phyloP scores from a whole-genome alignment of 2,329 filamentous ascomycete genomes.

The Curvularia sp. region DNA sequence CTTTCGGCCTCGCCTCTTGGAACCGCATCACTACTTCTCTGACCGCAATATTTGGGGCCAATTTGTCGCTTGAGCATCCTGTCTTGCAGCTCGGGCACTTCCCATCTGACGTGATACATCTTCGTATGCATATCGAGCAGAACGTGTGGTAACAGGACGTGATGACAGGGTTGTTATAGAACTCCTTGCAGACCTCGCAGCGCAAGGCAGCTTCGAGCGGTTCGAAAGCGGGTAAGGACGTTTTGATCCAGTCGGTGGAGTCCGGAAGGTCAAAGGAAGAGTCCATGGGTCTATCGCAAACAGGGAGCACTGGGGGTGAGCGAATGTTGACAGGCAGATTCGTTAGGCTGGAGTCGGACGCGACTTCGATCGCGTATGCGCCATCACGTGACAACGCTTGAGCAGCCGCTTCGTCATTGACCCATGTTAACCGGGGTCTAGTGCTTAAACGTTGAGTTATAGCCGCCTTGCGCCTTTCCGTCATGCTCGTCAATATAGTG shows the following conservation, averaged over 20 bases:
- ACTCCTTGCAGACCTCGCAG: constrained; percentile 98
- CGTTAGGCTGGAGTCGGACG: constrained; percentile 13
- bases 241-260: constrained; percentile 84
- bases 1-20: constrained; percentile 65
- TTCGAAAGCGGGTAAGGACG: constrained; percentile 70
- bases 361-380: constrained; percentile 24
- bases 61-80: constrained; percentile 80
- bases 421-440: neutral
- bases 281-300: constrained; percentile 36
- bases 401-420: constrained; percentile 19
- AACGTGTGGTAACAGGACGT: constrained; percentile 96
- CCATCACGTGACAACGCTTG: constrained; percentile 25
- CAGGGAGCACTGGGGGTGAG: constrained; percentile 14
- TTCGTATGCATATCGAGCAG: constrained; percentile 92
- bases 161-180: constrained; percentile 92
- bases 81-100: constrained; percentile 86
- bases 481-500: neutral
- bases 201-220: constrained; percentile 84
- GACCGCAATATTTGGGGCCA: constrained; percentile 84
- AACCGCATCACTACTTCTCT: constrained; percentile 87
- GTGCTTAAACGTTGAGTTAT: constrained; percentile 1
- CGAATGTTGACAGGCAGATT: constrained; percentile 18
- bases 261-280: constrained; percentile 64
- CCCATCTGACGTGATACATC: constrained; percentile 80
- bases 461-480: neutral